A percentile compares a stretch with the other conserved stretches of the same genome.
Conservation (phyloP, 495 filamentous ascomycete genomes). For the Cercophora newfieldiana region DNA sequence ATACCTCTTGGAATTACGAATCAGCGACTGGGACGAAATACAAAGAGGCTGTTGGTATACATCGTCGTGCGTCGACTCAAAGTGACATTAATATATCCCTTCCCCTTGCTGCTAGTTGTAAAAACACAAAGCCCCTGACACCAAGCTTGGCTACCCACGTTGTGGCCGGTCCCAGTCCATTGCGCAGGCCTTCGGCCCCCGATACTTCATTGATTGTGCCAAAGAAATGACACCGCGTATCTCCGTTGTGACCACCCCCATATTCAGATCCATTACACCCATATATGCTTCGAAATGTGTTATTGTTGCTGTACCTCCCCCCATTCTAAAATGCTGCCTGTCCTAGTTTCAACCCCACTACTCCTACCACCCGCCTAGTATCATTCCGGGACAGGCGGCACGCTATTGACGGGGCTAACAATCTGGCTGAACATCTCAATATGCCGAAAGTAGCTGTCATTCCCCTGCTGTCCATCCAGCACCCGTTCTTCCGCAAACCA, state of each 20-base stretch:
- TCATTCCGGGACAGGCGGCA: slow-evolving; percentile 32
- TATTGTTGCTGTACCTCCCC: not conserved
- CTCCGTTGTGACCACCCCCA: not conserved
- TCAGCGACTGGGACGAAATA: not conserved
- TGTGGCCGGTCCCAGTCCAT: not conserved
- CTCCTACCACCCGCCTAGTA: not conserved
- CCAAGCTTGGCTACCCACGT: not conserved
- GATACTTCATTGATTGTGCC: not conserved
- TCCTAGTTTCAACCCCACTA: not conserved
- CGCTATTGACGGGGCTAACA: slow-evolving; percentile 38
- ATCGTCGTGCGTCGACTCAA: not conserved
- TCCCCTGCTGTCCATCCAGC: slow-evolving; percentile 28
- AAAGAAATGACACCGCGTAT: not conserved
- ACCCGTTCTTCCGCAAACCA: slow-evolving; percentile 45
- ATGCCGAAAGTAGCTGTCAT: slow-evolving; percentile 41
- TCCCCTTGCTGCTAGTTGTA: not conserved
- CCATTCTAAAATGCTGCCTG: not conserved
- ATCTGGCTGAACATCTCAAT: slow-evolving; percentile 53
- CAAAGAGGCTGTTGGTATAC: not conserved
- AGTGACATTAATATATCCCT: not conserved
- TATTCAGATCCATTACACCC: not conserved
- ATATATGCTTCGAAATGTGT: not conserved
- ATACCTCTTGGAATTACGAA: not conserved
- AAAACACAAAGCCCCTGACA: not conserved
- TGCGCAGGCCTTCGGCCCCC: not conserved